Evolutionary conservation across 1,284 basidiomycete species (phyloP), one percentile per base, ranked within the genome.

Genomic region (Marasmius oreades): DNA sequence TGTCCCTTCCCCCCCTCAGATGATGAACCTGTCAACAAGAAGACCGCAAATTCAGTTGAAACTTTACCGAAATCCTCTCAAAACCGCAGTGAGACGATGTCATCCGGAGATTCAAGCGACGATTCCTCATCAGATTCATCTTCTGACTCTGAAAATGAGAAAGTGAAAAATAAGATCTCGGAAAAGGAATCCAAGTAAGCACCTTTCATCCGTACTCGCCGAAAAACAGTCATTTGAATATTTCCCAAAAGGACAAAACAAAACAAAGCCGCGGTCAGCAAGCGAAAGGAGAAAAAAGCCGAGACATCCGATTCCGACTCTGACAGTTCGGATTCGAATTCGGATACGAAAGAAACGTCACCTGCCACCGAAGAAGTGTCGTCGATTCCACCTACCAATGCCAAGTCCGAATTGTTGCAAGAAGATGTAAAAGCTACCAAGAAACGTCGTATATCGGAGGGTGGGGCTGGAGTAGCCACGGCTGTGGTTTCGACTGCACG

Each of bases 371-470:
- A 54, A 36, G 57, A 47, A 28, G 59, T 51, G 39, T 14, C 57
- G 14, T 51, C 43, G 42, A 47, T 31, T n/a, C n/a, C n/a, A 42
- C 14, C 36, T 20, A 44, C 20, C 31, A 58, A n/a, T 18, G 23
- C 52, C 6, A 50, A 18, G 22, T 1, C 20, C 20, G 39, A 53
- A 22, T 10, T 16, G 11, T 16, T 22, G 28, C 47, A 42, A 51
- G 6, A 53, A 39, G 52, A 59, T 8, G 50, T 56, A 1, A 74
- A 70, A 52, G 69, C 74, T 10, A 72, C 74, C 1, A 89, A 90
- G 69, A 90, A 84, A 66, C 82, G 80, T 43, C 80, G 80, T 55
- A 80, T 74, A 2, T 73, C 75, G 33, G 75, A 77, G 56, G 73
- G 68, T 51, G 84, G 84, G 20, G 65, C 72, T 33, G 76, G 80